Base-by-base conservation (phyloP, 768 basidiomycete species). In the Boletus barrowsii region DNA sequence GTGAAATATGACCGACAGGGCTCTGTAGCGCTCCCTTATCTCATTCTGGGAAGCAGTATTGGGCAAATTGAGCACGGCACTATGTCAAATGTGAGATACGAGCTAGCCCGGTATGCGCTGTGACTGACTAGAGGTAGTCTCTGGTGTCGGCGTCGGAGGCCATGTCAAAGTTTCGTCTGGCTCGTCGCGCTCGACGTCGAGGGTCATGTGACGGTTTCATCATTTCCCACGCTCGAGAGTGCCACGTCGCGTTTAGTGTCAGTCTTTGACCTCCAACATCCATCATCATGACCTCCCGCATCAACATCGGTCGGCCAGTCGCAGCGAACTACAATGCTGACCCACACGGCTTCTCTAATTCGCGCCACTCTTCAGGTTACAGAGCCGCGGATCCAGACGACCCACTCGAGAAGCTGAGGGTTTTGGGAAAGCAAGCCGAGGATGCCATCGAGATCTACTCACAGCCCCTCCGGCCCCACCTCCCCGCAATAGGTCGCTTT, bases 401-500 rank as follows among this genome's bases (percentile, higher is more conserved):
- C 75, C 92, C 89, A 0, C 62, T 91, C 55, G 89, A 91, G 73
- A 88, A 87, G 71, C 70, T 93, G 46, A 82, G 84, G 58, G 78
- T 79, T 8, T 75, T 85, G 62, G 82, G 82, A 70, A 86, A 83
- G 70, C 79, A 84, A 70, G 79, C 93, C 52, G 97, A 99, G 76
- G 97, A 99, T 75, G 77, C 86, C 59, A 81, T 97, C 68, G 97
- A 98, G 71, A 86, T 90, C 61, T 88, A 89, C 73, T 87, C 93
- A 9, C 89, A 97, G 68, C 97, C 97, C 18, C 78, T 98, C 73
- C 87, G 87, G 69, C 97, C 97, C 49, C 86, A 95, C 71, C 80
- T 99, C 64, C 97, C 97, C 40, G 87, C 92, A 51, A 86, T 98
- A 71, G 96, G 94, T 54, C 84, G 97, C 63, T 98, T 98, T 75